A percentile compares a stretch with the other conserved stretches of the same genome.
phyloP scores from a whole-genome alignment of 2,329 filamentous ascomycete species.

The Cladophialophora bantiana region DNA sequence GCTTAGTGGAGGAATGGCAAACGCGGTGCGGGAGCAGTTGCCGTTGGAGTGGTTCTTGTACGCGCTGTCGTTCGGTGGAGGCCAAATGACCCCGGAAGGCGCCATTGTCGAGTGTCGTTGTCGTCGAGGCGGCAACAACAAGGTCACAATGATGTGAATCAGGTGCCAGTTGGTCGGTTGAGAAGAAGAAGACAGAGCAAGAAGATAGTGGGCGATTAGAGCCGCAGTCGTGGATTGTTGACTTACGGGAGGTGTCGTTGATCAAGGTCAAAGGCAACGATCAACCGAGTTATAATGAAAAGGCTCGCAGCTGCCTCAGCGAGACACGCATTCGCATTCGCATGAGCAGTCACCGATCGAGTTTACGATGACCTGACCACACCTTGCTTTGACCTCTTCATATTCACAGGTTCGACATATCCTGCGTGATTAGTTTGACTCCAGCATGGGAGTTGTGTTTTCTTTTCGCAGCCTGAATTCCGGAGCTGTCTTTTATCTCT shows the following conservation, averaged over 20 bases:
- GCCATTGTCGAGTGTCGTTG: background rate
- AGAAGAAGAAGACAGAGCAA: background rate
- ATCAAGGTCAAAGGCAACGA: background rate
- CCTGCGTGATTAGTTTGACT: background rate
- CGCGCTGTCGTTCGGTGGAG: constrained; percentile 1
- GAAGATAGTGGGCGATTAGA: background rate
- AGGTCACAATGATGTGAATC: background rate
- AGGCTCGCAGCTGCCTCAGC: constrained; percentile 4
- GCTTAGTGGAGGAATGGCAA: constrained; percentile 27
- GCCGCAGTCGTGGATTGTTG: background rate
- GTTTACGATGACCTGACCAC: background rate
- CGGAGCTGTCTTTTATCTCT: background rate
- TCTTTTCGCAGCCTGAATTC: background rate
- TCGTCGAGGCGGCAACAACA: background rate
- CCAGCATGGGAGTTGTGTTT: background rate
- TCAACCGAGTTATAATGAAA: constrained; percentile 4
- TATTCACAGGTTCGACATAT: background rate
- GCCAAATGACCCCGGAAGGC: constrained; percentile 6
- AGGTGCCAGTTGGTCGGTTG: background rate
- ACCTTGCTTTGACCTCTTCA: background rate
- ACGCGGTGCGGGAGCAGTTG: constrained; percentile 4
- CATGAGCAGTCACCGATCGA: background rate
- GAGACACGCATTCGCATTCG: background rate
- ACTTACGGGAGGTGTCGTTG: background rate
- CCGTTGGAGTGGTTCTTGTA: constrained; percentile 10